Base-by-base conservation (phyloP, 1,139 yeast genomes). In the Debaryomyces coudertii region DNA sequence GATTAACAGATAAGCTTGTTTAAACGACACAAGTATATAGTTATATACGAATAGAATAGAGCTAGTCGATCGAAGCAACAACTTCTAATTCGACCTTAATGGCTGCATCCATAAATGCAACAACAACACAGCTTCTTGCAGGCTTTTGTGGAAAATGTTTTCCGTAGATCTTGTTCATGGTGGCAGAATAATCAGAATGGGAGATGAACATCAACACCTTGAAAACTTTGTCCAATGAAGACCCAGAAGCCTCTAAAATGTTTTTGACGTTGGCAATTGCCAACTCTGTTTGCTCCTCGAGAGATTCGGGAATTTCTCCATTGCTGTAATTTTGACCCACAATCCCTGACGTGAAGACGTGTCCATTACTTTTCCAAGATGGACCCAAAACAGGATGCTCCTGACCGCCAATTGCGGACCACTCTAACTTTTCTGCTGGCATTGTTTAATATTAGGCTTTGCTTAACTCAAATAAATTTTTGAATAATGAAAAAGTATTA, bases 61-160 rank as follows among this genome's bases (percentile, higher is more conserved):
- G 37, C 42, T 59, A 62, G 35, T 65, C 66, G 29, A 54, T 46
- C n/a, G 65, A 52, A 4, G 73, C 73, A 52, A 68, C 61, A 8
- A 65, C 72, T 50, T 69, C 73, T 45, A 69, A 55, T 45, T 69
- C 73, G 14, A 66, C 67, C 52, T 68, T 68, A 45, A 69, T 62
- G 18, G 63, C 48, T 7, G 71, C 63, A 45, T 69, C 71, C 71
- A 68, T 69, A 51, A 69, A 69, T 2, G 63, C 65, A 23, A 54
- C 73, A 51, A 78, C 69, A 24, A 80, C 74, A 57, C 84, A 79
- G 43, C 80, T 73, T 63, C 86, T 69, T 24, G 81, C 79, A n/a
- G 86, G 86, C 56, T 71, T 70, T 44, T 70, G 69, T 2, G 69
- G 64, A 59, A 80, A 77, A 57, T 73, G 66, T 52, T 71, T 65